These are phyloP conservation scores for Samsoniella hepiali DNA, from an alignment of 2,329 filamentous ascomycete genomes.

Conservation along the genomic window DNA sequence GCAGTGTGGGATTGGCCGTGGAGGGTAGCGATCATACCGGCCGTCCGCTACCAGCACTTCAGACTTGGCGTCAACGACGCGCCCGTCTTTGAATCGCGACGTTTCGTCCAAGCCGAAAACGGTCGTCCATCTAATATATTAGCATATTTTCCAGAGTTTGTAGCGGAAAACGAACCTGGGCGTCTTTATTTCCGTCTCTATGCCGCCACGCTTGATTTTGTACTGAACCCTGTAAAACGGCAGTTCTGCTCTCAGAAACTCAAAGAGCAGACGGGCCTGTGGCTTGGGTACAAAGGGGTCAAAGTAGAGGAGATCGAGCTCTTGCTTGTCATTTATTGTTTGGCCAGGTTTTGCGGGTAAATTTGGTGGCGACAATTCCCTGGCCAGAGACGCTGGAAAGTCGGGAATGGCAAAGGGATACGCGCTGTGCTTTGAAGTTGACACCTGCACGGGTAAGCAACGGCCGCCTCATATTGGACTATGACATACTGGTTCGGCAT, in stretches of 20 bases:
- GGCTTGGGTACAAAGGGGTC: constrained; percentile 64
- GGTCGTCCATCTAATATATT: constrained; percentile 44
- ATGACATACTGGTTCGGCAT: background rate
- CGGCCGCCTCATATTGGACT: background rate
- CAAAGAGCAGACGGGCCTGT: constrained; percentile 59
- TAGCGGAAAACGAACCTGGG: constrained; percentile 37
- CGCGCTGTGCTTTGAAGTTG: constrained; percentile 38
- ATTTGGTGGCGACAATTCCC: constrained; percentile 39
- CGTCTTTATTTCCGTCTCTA: constrained; percentile 58
- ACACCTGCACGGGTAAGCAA: constrained; percentile 22
- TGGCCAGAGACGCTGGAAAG: constrained; percentile 38
- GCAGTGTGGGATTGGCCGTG: constrained; percentile 68
- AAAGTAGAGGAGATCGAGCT: constrained; percentile 73
- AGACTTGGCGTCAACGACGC: constrained; percentile 44
- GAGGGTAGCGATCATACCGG: constrained; percentile 52
- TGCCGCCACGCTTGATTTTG: constrained; percentile 62
- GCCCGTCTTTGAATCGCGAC: constrained; percentile 52
- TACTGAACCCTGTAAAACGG: constrained; percentile 77
- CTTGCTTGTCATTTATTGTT: constrained; percentile 61
- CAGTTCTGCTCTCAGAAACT: constrained; percentile 66
- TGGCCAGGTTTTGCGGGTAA: constrained; percentile 52
- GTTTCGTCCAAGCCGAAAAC: constrained; percentile 61
- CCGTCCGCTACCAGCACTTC: constrained; percentile 45
- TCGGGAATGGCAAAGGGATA: constrained; percentile 51
- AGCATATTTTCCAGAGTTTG: background rate